Evolutionary conservation across 169 alveolate species (phyloP), one percentile per base, ranked within the genome.

Genomic region (Plasmodium adleri): DNA sequence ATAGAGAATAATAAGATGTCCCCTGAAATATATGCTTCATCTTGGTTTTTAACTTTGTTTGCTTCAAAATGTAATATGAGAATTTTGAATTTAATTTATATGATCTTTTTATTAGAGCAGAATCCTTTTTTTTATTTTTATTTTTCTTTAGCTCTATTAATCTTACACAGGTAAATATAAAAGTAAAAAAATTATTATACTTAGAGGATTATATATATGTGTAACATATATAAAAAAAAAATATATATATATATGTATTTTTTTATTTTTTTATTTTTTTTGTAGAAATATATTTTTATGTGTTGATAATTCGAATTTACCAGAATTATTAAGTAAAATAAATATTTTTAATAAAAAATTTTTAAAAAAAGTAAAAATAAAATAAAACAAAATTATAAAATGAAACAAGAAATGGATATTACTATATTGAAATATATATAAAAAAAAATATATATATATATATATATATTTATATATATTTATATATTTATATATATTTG

Each of bases 1-100:
- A 75, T 67, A 91, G 96, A 93, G 72, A 39, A 54, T 54, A 89
- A 91, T 60, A 74, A 66, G 45, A 91, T 92, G 76, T 72, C 93
- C 13, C 96, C 96, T 6, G 96, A 93, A 75, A 88, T 93, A 64
- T 93, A 93, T 72, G 96, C 93, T 45, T 87, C 96, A 15, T 93
- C 96, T 5, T 93, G 96, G 96, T 93, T 93, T 49, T 62, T 93
- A 28, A 93, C 96, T 15, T 72, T 93, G 52, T 93, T 93, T 59
- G 93, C 96, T 1, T 93, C 96, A 10, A 93, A 93, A 74, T 86
- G 90, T 68, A 72, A 85, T 45, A 60, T 93, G 60, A 72, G 72
- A 70, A 88, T 88, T 58, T 78, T 89, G 22, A 75, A 88, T 49
- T 74, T 85, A n/a, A 62, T 93, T 22, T 93, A 93, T 90, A 88